These are phyloP conservation scores for Trichoderma aggressivum DNA, from an alignment of 2,329 filamentous ascomycete genomes.

Conservation along the genomic window DNA sequence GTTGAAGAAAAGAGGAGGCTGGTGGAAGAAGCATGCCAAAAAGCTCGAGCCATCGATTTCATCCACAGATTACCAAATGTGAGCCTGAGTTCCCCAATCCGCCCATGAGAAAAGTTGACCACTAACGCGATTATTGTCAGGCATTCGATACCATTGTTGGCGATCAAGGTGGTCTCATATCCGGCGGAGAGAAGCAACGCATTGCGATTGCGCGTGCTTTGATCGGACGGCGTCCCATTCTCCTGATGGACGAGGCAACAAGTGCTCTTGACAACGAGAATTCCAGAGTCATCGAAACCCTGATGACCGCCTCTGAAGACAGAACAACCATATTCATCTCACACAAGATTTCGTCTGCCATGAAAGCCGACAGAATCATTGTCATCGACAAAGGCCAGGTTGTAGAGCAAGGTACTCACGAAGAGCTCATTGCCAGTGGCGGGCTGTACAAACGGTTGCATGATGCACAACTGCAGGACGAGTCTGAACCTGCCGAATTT, in stretches of 20 bases:
- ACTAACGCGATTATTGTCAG: constrained; percentile 20
- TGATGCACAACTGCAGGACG: background rate
- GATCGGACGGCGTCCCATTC: background rate
- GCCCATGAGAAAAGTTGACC: background rate
- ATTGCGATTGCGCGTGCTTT: background rate
- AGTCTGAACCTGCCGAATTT: background rate
- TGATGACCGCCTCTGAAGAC: background rate
- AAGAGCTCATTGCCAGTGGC: background rate
- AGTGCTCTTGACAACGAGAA: background rate
- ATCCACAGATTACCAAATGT: constrained; percentile 45
- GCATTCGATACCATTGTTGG: constrained; percentile 62
- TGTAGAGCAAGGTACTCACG: background rate
- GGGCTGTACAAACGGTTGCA: background rate
- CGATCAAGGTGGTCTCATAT: constrained; percentile 65
- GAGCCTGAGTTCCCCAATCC: background rate
- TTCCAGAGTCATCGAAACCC: background rate
- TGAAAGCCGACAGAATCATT: background rate
- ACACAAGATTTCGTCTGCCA: background rate
- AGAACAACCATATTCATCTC: background rate
- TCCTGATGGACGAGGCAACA: background rate
- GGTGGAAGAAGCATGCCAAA: constrained; percentile 46
- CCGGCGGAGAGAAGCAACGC: constrained; percentile 56
- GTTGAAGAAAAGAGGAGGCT: constrained; percentile 43
- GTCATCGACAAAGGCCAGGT: background rate
- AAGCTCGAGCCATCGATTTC: constrained; percentile 53